Percentiles rank a stretch among this genome's conserved stretches.
phyloP scores from a whole-genome alignment of 1,139 yeast species.

The Protomyces pachydermus region DNA sequence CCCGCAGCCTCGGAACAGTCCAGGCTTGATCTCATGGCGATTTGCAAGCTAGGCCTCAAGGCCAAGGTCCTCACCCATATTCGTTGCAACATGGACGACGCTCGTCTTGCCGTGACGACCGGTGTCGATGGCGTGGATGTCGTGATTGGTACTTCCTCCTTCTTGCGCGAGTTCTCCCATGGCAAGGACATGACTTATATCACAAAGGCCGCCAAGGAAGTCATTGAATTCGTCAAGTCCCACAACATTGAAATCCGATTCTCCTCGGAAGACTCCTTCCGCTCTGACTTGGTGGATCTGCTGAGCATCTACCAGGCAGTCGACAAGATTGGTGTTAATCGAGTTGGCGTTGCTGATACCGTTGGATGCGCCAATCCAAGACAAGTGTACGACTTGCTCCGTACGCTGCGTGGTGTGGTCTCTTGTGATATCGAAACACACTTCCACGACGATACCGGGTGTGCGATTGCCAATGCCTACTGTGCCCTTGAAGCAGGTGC shows the following conservation, averaged over 20 bases:
- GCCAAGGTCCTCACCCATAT: constrained; percentile 70
- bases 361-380: constrained; percentile 99
- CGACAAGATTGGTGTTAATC: constrained; percentile 94
- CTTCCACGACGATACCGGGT: constrained; percentile 98
- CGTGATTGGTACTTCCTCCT: constrained; percentile 95
- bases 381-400: constrained; percentile 93
- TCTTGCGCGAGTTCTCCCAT: constrained; percentile 88
- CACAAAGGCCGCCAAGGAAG: constrained; percentile 93
- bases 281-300: constrained; percentile 85
- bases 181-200: constrained; percentile 99
- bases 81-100: constrained; percentile 94
- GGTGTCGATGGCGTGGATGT: constrained; percentile 99
- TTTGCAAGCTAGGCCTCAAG: constrained; percentile 91
- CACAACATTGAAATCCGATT: constrained; percentile 96
- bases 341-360: constrained; percentile 99
- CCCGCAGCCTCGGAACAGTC: constrained; percentile 98
- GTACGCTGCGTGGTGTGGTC: constrained; percentile 88
- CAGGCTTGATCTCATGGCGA: constrained; percentile 91
- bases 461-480: constrained; percentile 98
- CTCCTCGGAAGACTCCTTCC: constrained; percentile 92
- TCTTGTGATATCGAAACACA: constrained; percentile 97
- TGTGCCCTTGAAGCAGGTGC: constrained; percentile 99
- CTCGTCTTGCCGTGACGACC: constrained; percentile 91
- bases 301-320: constrained; percentile 94
- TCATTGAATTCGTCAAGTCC: constrained; percentile 93